Conservation (phyloP, 106 monocot genomes). For the Vanilla planifolia region DNA sequence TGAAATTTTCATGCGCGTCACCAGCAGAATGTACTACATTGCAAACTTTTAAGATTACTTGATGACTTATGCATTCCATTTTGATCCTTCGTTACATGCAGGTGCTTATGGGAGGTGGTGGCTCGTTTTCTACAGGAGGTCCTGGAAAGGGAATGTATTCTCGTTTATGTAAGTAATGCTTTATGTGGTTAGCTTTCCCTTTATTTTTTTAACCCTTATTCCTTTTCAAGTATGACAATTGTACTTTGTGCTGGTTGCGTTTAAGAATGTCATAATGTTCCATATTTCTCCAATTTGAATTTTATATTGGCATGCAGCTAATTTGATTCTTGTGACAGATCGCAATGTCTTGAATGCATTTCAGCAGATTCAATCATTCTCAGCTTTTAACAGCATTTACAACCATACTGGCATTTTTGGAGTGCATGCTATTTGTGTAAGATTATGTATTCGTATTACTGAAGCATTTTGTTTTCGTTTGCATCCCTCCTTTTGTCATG, state of each 20-base stretch:
- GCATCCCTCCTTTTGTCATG: not conserved
- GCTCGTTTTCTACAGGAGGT: slow-evolving; percentile 87
- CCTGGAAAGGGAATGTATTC: slow-evolving; percentile 96
- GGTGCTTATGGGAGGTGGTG: slow-evolving; percentile 96
- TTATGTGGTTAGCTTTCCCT: not conserved
- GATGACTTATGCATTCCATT: not conserved
- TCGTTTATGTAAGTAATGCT: slow-evolving; percentile 58
- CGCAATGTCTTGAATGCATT: slow-evolving; percentile 54
- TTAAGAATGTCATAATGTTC: not conserved
- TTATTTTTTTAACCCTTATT: not conserved
- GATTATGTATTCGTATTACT: slow-evolving; percentile 2
- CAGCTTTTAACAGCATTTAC: slow-evolving; percentile 82
- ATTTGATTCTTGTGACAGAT: slow-evolving; percentile 34
- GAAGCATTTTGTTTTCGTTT: not conserved
- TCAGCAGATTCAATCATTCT: slow-evolving; percentile 73
- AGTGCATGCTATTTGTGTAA: slow-evolving; percentile 74
- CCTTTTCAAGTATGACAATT: not conserved
- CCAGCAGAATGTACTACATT: not conserved
- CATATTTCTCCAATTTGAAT: not conserved
- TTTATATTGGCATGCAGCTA: no score
- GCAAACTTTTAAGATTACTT: not conserved
- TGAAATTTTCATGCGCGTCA: not conserved
- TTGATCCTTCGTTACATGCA: slow-evolving; percentile 15
- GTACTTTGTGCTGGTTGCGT: not conserved
- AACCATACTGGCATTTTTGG: slow-evolving; percentile 87